Conservation (phyloP, 2,329 filamentous ascomycete genomes). For the Raffaelea ambrosiae region DNA sequence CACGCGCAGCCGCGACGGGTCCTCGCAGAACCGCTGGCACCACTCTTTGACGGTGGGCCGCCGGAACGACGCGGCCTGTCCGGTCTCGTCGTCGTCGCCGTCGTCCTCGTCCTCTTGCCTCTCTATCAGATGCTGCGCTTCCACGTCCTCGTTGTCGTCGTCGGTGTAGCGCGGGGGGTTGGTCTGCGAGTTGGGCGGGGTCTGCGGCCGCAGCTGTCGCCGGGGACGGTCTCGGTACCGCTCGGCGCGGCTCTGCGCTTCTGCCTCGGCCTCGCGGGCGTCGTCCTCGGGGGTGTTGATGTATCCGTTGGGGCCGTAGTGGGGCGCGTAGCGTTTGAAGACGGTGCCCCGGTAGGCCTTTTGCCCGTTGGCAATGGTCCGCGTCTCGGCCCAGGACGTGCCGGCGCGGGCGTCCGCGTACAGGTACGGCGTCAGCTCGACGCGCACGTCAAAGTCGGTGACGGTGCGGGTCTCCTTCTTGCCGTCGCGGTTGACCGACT, state of each 20-base stretch:
- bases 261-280: slow-evolving; percentile 24
- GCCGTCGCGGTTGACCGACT: slow-evolving; percentile 33
- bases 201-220: not conserved
- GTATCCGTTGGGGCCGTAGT: not conserved
- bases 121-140: no score
- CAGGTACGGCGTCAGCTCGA: slow-evolving; percentile 52
- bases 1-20: slow-evolving; percentile 46
- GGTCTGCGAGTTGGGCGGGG: no score
- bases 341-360: slow-evolving; percentile 58
- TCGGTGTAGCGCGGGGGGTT: not conserved
- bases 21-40: slow-evolving; percentile 60
- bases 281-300: no score
- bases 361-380: slow-evolving; percentile 48
- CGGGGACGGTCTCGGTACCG: not conserved
- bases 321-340: slow-evolving; percentile 39
- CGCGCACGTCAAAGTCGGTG: slow-evolving; percentile 50
- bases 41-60: slow-evolving; percentile 44
- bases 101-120: no score
- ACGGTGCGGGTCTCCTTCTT: slow-evolving; percentile 37
- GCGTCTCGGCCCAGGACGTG: slow-evolving; percentile 33
- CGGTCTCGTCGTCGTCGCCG: slow-evolving; percentile 6
- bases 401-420: slow-evolving; percentile 33
- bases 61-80: slow-evolving; percentile 31
- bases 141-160: no score
- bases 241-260: slow-evolving; percentile 18